Percentiles rank a stretch among this genome's conserved stretches.
These are phyloP conservation scores for Penicillium roqueforti DNA, from an alignment of 495 filamentous ascomycete genomes.

Conservation along the genomic window DNA sequence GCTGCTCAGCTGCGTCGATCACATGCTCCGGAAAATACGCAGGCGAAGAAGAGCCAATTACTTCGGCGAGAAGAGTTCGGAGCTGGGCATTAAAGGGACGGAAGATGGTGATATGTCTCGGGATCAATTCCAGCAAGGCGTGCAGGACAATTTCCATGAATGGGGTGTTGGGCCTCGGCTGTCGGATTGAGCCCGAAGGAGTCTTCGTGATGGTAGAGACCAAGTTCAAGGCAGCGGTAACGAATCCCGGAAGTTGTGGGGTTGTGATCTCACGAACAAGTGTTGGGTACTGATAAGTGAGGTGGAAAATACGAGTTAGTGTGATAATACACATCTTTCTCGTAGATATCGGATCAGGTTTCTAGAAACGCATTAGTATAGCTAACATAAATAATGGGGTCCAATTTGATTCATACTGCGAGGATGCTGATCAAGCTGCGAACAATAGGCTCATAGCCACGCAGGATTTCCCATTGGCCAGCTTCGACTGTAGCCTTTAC, in stretches of 20 bases:
- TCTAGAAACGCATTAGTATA: conserved; percentile 42
- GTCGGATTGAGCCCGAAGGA: conserved; percentile 38
- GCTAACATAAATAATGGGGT: not conserved
- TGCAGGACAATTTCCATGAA: conserved; percentile 60
- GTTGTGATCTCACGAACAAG: conserved; percentile 85
- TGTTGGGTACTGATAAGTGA: conserved; percentile 75
- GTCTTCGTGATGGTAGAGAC: conserved; percentile 43
- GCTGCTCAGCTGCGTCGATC: conserved; percentile 49
- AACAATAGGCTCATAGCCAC: conserved; percentile 66
- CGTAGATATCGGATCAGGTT: conserved; percentile 64
- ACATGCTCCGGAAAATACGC: conserved; percentile 45
- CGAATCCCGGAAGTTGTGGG: conserved; percentile 69
- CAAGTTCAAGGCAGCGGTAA: conserved; percentile 66
- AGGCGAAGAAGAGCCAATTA: conserved; percentile 31
- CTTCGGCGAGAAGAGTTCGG: conserved; percentile 51
- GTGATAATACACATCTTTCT: conserved; percentile 72
- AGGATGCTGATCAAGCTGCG: conserved; percentile 65
- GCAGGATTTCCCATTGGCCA: conserved; percentile 74
- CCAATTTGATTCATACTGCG: conserved; percentile 46
- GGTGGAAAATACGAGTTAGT: conserved; percentile 73
- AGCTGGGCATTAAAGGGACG: conserved; percentile 69
- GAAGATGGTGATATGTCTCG: conserved; percentile 72
- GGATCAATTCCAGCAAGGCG: conserved; percentile 63
- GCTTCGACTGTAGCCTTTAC: conserved; percentile 77
- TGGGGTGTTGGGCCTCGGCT: conserved; percentile 39